These are phyloP conservation scores for Yamadazyma sp. DNA, from an alignment of 805 yeast species.

Conservation along the genomic window DNA sequence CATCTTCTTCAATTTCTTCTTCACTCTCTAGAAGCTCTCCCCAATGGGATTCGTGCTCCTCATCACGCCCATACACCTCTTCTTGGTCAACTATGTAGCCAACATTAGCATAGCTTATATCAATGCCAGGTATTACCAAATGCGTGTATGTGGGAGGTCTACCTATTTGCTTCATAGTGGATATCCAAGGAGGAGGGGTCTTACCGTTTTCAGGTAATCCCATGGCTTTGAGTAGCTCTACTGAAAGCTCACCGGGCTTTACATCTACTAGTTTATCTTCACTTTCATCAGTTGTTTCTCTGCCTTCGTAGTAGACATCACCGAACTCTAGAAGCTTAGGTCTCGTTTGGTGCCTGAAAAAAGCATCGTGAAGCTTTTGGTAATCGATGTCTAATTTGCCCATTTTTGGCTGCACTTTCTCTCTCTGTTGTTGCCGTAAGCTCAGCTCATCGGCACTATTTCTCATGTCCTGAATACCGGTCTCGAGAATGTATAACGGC, in stretches of 20 bases:
- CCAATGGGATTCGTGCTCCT: constrained; percentile 26
- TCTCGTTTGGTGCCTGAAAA: constrained; percentile 75
- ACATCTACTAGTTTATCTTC: constrained; percentile 33
- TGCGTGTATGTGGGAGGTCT: constrained; percentile 82
- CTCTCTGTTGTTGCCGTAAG: constrained; percentile 73
- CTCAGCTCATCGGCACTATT: constrained; percentile 57
- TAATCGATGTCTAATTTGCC: constrained; percentile 86
- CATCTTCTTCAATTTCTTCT: constrained; percentile 54
- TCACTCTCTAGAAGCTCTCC: constrained; percentile 49
- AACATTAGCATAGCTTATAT: constrained; percentile 33
- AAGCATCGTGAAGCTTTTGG: constrained; percentile 77
- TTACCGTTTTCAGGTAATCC: constrained; percentile 53
- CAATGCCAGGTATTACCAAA: constrained; percentile 54
- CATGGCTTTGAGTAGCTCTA: constrained; percentile 62
- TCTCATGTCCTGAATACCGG: constrained; percentile 89
- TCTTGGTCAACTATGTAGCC: constrained; percentile 28
- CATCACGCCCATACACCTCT: constrained; percentile 16
- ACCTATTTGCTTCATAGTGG: constrained; percentile 66
- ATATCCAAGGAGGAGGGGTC: constrained; percentile 76
- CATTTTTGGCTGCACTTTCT: constrained; percentile 85
- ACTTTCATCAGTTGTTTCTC: constrained; percentile 50
- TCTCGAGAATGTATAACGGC: constrained; percentile 74
- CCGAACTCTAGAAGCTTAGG: constrained; percentile 73
- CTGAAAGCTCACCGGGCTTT: constrained; percentile 70
- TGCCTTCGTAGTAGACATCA: constrained; percentile 76